Base-by-base conservation (phyloP, 495 filamentous ascomycete species). In the Penicillium waksmanii region DNA sequence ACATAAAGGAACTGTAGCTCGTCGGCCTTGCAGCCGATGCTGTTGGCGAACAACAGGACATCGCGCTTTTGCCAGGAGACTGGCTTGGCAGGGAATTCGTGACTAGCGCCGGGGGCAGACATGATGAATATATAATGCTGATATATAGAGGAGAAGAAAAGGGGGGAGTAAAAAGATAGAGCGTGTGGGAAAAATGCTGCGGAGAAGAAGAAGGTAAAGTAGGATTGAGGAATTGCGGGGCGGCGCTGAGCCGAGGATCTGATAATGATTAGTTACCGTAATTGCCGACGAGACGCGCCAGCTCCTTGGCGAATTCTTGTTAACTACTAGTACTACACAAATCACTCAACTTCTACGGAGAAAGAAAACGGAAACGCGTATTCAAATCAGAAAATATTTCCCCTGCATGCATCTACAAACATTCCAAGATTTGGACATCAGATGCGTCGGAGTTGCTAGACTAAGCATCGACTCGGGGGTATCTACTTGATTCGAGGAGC, bases 1-100 rank as follows among this genome's bases (percentile, higher is more conserved):
- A 93, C 91, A 60, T 92, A 96, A 73, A 96, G 86, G 70, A 96
- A 96, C 64, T 96, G 92, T 63, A 96, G 82, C 78, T 96, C 92
- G 56, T 96, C 86, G n/a, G 82, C 80, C 51, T 86, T 93, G 70
- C 83, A 85, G 17, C 93, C 92, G 68, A 96, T 93, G 74, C 87
- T 91, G 74, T 91, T 88, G 36, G 92, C 92, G 70, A 96, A 96
- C 27, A 96, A 84, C 63, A 96, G 79, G 23, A 86, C 83, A 79
- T 96, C 92, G 40, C 92, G 84, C 84, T 95, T 92, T 63, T 89
- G 76, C 92, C 92, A 96, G 63, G 86, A 82, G 5, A 96, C 91
- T 64, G 85, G 82, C 65, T 82, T 70, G 40, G 85, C 62, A 51
- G 89, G 88, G 68, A 88, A 93, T 76, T 93, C 86, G 75, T 90